Base-by-base conservation (phyloP, 164 flowering plant genomes). In the Vitis cinerea region DNA sequence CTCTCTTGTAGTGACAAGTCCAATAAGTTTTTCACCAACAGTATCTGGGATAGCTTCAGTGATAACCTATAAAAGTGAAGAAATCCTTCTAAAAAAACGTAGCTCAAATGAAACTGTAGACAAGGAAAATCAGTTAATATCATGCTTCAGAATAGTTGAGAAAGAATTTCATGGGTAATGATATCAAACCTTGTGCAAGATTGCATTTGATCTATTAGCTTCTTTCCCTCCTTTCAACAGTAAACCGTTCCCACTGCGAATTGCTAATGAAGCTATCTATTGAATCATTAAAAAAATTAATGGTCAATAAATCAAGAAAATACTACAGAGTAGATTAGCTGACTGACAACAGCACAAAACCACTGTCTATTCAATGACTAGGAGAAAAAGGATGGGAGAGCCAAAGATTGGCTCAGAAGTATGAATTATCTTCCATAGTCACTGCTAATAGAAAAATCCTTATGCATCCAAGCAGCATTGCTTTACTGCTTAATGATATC, bases 201-300 rank as follows among this genome's bases (percentile, higher is more conserved):
- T 82, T 14, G 88, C 85, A 76, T 93, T 93, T 55, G 98, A 90
- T 53, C 87, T 71, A 66, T 68, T 80, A 37, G 98, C 98, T 75
- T 91, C 97, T 63, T 91, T 91, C 47, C 93, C 98, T 50, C 98
- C 98, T 79, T 93, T 91, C 77, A 93, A 68, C 31, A 93, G 87
- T 58, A 93, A 88, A 16, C 98, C 97, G 80, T 91, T 91, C 65
- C 98, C 94, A 78, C 87, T 86, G n/a, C 92, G 85, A 63, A 93
- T 70, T 31, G 98, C 94, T 72, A 93, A 75, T 69, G 98, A 81
- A 71, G 98, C 93, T 63, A 93, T 91, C 98, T 89, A 69, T 71
- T 54, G 49, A 58, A 75, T 61, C 49, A 71, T 16, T 49, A 12
- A 50, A 73, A 50, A 56, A 15, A 49, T 3, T 17, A 48, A 55